A percentile compares a stretch with the other conserved stretches of the same genome.
Conservation (phyloP, 106 monocot genomes). For the Ottelia alismoides region DNA sequence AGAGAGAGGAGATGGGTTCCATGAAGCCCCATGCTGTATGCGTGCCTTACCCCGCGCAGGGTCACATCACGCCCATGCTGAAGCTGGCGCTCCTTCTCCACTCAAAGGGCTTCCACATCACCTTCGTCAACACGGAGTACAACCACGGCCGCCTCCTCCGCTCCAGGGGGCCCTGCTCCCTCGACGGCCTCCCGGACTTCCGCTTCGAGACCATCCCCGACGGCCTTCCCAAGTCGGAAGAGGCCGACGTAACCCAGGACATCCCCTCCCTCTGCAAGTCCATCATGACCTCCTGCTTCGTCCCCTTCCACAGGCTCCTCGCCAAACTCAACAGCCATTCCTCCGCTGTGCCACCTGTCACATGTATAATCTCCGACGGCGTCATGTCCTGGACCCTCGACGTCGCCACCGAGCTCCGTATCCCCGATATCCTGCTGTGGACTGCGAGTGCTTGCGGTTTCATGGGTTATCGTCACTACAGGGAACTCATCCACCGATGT, state of each 20-base stretch:
- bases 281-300: constrained; percentile 25
- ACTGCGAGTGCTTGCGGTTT: constrained; percentile 2
- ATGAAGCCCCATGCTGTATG: too few species aligned
- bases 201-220: too few species aligned
- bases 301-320: constrained; percentile 13
- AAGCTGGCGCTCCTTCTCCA: constrained; percentile 5
- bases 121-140: too few species aligned
- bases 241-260: too few species aligned
- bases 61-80: constrained; percentile 5
- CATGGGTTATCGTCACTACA: constrained; percentile 1
- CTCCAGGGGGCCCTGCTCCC: constrained; percentile 13
- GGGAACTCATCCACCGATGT: neutral
- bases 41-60: constrained; percentile 8
- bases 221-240: too few species aligned
- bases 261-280: too few species aligned
- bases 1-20: too few species aligned
- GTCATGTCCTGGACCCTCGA: neutral
- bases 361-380: too few species aligned
- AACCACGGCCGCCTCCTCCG: constrained; percentile 41
- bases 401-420: constrained; percentile 1
- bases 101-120: constrained; percentile 27
- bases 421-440: neutral
- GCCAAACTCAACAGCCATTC: neutral
- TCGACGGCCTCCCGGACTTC: constrained; percentile 13
- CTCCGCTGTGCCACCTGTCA: too few species aligned